phyloP scores from a whole-genome alignment of 441 rosid genomes.

The Pelargonium australe region DNA sequence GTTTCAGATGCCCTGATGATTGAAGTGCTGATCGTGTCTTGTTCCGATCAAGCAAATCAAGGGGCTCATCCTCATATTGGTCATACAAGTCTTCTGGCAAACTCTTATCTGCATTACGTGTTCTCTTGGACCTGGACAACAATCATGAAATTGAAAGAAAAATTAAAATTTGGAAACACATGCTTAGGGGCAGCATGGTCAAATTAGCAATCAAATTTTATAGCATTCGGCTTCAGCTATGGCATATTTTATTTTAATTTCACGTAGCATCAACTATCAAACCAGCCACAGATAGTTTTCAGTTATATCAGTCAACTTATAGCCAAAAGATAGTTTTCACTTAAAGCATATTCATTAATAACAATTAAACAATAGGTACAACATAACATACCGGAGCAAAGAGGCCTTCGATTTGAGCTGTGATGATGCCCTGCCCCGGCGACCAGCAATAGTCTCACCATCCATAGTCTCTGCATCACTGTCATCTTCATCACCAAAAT shows the following conservation, averaged over 20 bases:
- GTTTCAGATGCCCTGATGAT: constrained; percentile 47
- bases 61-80: constrained; percentile 83
- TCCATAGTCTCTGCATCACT: constrained; percentile 51
- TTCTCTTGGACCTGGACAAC: constrained; percentile 48
- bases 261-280: background rate
- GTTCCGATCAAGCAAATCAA: constrained; percentile 70
- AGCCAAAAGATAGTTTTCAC: background rate
- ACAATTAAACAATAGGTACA: background rate
- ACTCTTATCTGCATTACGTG: constrained; percentile 44
- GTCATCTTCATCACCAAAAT: constrained; percentile 57
- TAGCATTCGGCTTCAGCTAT: background rate
- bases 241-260: background rate
- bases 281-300: no score
- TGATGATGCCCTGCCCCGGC: constrained; percentile 39
- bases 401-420: constrained; percentile 45
- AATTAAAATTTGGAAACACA: background rate
- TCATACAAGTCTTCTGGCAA: constrained; percentile 63
- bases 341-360: background rate
- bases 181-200: background rate
- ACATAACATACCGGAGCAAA: constrained; percentile 41
- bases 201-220: background rate
- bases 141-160: constrained; percentile 8
- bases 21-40: constrained; percentile 74
- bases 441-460: constrained; percentile 34
- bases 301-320: background rate